Evolutionary conservation across 768 basidiomycete species (phyloP), one percentile per base, ranked within the genome.

Genomic region (Pulveroboletus sp.): DNA sequence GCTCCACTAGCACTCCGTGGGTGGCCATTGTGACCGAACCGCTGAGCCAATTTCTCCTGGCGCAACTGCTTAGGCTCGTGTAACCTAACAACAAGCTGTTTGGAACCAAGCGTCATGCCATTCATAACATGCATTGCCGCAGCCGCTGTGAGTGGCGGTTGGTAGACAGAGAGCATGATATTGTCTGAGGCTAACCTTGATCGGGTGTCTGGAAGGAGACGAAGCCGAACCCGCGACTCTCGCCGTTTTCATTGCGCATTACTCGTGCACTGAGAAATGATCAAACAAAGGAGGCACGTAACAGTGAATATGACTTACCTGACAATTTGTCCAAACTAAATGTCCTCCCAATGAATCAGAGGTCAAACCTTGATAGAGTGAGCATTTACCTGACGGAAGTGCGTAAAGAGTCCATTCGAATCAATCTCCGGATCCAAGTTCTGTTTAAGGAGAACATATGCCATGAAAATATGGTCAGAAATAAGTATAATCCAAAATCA

Each of bases 51-150:
- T 57, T 93, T 92, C 70, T 91, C 89, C 64, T 92, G 87, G 18
- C 93, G 79, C n/a, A 93, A 69, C 63, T 91, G 88, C 65, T 92
- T 93, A 8, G 91, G 92, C 67, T 94, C 93, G 57, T 94, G 91
- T 46, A 94, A 70, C 37, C 93, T 81, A 26, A 95, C 93, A 1
- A 89, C 85, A 35, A 95, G 76, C 47, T 86, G 81, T 63, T 93
- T 91, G 12, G 76, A 70, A 28, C 88, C 89, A 26, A 94, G 50
- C 26, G 78, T 70, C 12, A 71, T 64, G 14, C 90, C 89, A 49
- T 94, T 91, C 91, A 94, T 93, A 9, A 72, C 78, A 45, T 81
- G 80, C 76, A 93, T 69, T 0, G 93, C 93, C 9, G 77, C 76
- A 27, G 77, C 53, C 31, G 92, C 92, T 92, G 55, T 8, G 50